A percentile compares a stretch with the other conserved stretches of the same genome.
Evolutionary conservation across 768 basidiomycete species (phyloP).

Genomic region (Pisolithus albus): DNA sequence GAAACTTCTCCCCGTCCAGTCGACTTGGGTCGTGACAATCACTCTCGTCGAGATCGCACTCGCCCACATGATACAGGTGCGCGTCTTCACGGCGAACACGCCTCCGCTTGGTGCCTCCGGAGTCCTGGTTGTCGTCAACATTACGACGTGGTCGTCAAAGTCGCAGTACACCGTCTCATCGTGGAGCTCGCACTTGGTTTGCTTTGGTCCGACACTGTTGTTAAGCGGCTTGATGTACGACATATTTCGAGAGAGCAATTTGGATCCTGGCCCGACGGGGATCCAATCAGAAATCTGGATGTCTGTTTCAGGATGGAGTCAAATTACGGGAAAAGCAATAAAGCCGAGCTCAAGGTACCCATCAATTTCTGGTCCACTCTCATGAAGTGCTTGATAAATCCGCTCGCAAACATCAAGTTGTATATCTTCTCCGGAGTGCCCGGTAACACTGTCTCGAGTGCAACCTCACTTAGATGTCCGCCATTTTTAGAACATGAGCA

Average conservation of each 20-base stretch:
- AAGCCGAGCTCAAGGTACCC: constrained; percentile 46
- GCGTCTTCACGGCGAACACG: constrained; percentile 89
- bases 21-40: constrained; percentile 83
- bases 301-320: constrained; percentile 41
- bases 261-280: constrained; percentile 53
- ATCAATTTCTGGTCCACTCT: constrained; percentile 77
- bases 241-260: constrained; percentile 79
- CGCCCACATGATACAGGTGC: constrained; percentile 94
- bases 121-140: constrained; percentile 83
- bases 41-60: constrained; percentile 69
- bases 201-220: constrained; percentile 84
- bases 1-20: constrained; percentile 96
- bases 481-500: constrained; percentile 71
- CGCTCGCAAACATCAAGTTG: constrained; percentile 93
- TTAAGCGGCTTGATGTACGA: constrained; percentile 93
- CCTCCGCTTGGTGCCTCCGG: constrained; percentile 94
- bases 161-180: constrained; percentile 80
- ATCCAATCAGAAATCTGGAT: constrained; percentile 95
- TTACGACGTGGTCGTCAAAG: constrained; percentile 75
- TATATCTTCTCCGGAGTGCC: constrained; percentile 94
- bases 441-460: constrained; percentile 74
- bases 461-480: constrained; percentile 63
- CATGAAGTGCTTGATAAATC: constrained; percentile 94
- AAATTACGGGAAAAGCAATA: background rate
- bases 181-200: constrained; percentile 91